Evolutionary conservation across 306 rosid species (phyloP).

Genomic region (Lathyrus tuberosus): DNA sequence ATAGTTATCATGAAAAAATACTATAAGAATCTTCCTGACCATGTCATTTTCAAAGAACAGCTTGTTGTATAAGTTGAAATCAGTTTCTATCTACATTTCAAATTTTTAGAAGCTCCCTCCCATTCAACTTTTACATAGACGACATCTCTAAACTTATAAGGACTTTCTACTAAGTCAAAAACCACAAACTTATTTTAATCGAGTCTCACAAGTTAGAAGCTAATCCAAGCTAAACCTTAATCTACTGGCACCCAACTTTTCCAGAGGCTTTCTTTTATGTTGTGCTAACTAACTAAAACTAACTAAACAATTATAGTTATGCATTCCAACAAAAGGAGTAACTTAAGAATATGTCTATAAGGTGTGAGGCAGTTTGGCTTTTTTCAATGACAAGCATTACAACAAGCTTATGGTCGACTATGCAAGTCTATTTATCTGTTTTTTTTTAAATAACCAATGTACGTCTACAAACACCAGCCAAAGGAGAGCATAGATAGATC

Average conservation of each 20-base stretch:
- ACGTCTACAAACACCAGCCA: neutral
- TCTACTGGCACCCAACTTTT: neutral
- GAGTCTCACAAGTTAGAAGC: neutral
- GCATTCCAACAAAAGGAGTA: slow-evolving; percentile 11
- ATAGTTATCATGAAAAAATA: neutral
- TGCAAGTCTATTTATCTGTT: neutral
- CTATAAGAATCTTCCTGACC: neutral
- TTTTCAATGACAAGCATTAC: slow-evolving; percentile 7
- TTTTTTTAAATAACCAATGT: too few relatives aligned
- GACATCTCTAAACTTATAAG: neutral
- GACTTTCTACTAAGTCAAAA: neutral
- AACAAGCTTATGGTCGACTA: slow-evolving; percentile 17
- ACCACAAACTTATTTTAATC: neutral
- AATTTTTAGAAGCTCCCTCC: neutral
- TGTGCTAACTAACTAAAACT: slow-evolving; percentile 1
- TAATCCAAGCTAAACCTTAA: slow-evolving; percentile 2
- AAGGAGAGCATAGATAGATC: slow-evolving; percentile 1
- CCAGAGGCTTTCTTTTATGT: neutral
- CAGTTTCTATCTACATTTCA: neutral
- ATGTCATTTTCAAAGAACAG: neutral
- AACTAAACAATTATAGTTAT: neutral
- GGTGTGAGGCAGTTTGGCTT: neutral
- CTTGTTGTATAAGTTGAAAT: neutral
- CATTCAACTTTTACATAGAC: neutral
- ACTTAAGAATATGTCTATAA: neutral